Evolutionary conservation across 305 asterid genomes (phyloP), one percentile per base, ranked within the genome.

Genomic region (Rubia peregrina): DNA sequence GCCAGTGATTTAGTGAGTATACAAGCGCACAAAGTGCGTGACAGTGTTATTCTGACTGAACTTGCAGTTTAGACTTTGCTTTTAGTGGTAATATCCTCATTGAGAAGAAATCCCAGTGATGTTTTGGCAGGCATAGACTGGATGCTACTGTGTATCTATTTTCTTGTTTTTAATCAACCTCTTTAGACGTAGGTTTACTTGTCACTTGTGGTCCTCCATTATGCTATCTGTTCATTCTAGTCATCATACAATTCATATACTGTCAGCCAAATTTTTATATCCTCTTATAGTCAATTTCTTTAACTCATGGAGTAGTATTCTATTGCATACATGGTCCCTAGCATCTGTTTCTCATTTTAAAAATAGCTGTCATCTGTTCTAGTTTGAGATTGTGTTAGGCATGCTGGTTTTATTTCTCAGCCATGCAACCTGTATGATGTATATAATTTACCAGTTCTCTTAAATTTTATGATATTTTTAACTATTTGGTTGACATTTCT

Each of bases 401-500:
- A 17, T 51, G 57, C 56, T 5, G 56, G 9, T 17, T 17, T 51
- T 51, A 1, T 51, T 17, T 51, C 57, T 51, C 16, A 17, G 57
- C 10, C 21, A 16, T 51, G 21, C 22, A 51, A 16, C 17, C 22
- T 51, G 22, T 17, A 9, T 14, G 22, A 5, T 51, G 57, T n/a
- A n/a, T 51, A 17, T 51, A 51, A 16, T 51, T 5, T 10, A 7
- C 17, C 49, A 0, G 26, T 62, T 14, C 38, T 0, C n/a, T 36
- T 40, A 16, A 38, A 17, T 0, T 64, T 38, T 70, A 44, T 55
- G 41, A 9, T 43, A 5, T 63, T 57, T 62, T 77, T 16, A 55
- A 65, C 53, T 41, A 41, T 68, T 46, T 60, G 36, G 49, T n/a
- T 76, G 49, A 59, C 67, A 30, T 46, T 72, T 76, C 65, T 24